Conservation (phyloP, 768 basidiomycete genomes). For the Podaxis mareebaensis region DNA sequence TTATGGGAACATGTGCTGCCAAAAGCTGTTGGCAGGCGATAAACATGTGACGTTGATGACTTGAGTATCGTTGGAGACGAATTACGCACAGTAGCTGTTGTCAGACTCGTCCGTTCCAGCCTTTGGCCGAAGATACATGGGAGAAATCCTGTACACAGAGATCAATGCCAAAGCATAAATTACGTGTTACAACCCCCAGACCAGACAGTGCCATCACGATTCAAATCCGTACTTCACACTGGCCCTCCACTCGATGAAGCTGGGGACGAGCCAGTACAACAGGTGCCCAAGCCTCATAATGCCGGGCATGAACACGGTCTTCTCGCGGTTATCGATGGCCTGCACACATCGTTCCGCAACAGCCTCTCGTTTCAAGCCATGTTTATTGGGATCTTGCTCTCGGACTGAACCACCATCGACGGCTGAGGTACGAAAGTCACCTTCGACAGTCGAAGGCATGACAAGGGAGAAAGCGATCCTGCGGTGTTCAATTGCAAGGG, state of each 20-base stretch:
- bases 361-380: conserved; percentile 56
- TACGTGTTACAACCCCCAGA: not conserved
- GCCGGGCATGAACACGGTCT: conserved; percentile 57
- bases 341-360: conserved; percentile 62
- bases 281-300: conserved; percentile 49
- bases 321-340: conserved; percentile 61
- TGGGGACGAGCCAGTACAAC: conserved; percentile 66
- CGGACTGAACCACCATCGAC: conserved; percentile 55
- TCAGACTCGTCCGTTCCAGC: too few species aligned
- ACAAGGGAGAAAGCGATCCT: conserved; percentile 59
- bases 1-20: too few species aligned
- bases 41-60: too few species aligned
- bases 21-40: too few species aligned
- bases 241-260: conserved; percentile 56
- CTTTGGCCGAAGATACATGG: not conserved
- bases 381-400: conserved; percentile 54
- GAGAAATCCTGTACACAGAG: not conserved
- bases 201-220: not conserved
- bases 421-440: conserved; percentile 77
- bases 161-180: not conserved
- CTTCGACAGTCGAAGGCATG: conserved; percentile 72
- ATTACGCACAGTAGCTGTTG: too few species aligned
- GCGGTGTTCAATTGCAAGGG: conserved; percentile 80
- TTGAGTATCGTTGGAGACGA: too few species aligned
- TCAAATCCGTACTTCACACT: conserved; percentile 65